phyloP scores from a whole-genome alignment of 345 rosid genomes.

The Pelargonium nanum region DNA sequence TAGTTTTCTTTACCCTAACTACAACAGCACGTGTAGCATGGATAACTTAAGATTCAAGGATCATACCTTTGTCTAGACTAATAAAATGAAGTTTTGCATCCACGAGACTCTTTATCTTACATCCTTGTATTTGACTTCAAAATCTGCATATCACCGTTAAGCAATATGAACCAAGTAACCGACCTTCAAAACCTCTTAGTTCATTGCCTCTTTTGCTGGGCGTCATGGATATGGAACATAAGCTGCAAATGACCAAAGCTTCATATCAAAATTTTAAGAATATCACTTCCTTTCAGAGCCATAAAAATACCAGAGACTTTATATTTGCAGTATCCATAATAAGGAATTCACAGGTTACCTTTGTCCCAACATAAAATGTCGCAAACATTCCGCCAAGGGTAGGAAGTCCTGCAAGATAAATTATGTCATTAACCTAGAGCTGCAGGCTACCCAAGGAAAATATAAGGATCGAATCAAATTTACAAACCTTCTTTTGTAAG shows the following conservation, averaged over 20 bases:
- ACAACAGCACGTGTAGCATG: no score
- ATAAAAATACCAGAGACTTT: neutral
- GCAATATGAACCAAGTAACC: neutral
- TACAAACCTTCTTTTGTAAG: conserved; percentile 50
- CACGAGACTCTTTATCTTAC: no score
- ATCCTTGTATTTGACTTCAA: neutral
- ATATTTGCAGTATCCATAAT: neutral
- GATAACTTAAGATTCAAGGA: no score
- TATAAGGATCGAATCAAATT: neutral
- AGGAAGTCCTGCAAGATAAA: conserved; percentile 42
- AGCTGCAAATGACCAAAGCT: conserved; percentile 35
- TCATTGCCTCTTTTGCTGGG: conserved; percentile 26
- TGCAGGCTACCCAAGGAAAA: neutral
- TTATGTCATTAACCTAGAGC: neutral
- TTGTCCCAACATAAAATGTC: conserved; percentile 66
- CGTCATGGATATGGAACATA: conserved; percentile 52
- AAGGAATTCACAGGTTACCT: conserved; percentile 31
- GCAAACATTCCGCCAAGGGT: conserved; percentile 50
- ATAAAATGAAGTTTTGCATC: no score
- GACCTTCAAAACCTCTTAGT: neutral
- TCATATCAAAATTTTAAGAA: neutral
- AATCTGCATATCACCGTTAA: neutral
- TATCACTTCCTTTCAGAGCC: neutral
- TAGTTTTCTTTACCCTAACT: no score
- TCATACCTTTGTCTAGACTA: no score